Conservation (phyloP, 2,329 filamentous ascomycete genomes). For the Moelleriella libera region DNA sequence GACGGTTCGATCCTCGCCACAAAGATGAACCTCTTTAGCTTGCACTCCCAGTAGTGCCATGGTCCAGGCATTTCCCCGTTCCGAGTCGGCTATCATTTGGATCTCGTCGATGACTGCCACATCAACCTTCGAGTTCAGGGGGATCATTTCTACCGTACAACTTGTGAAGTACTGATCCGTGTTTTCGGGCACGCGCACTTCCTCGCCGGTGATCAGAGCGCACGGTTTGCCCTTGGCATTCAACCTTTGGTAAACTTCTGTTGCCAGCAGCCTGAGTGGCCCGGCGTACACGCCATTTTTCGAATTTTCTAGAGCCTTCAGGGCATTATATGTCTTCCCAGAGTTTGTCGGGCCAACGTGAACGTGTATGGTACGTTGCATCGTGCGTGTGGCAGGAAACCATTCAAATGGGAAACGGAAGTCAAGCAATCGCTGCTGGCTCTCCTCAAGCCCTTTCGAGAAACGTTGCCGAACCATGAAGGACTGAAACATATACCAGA, state of each 20-base stretch:
- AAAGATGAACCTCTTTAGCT: constrained; percentile 83
- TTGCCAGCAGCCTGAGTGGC: constrained; percentile 73
- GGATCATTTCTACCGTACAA: constrained; percentile 87
- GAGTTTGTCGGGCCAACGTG: constrained; percentile 97
- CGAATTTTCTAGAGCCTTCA: constrained; percentile 69
- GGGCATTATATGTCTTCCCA: constrained; percentile 89
- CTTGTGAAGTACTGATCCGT: constrained; percentile 50
- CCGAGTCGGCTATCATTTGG: constrained; percentile 76
- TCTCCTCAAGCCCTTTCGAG: constrained; percentile 37
- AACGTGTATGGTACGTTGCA: constrained; percentile 75
- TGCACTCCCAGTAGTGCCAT: constrained; percentile 75
- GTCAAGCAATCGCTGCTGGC: constrained; percentile 59
- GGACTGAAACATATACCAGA: constrained; percentile 56
- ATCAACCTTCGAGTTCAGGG: constrained; percentile 46
- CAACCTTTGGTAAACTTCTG: constrained; percentile 88
- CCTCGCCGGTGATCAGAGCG: constrained; percentile 80
- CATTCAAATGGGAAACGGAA: constrained; percentile 82
- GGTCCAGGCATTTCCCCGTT: constrained; percentile 91
- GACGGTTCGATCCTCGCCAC: constrained; percentile 75
- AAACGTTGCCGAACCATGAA: constrained; percentile 45
- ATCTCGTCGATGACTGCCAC: constrained; percentile 98
- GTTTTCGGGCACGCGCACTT: constrained; percentile 55
- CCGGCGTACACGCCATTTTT: constrained; percentile 78
- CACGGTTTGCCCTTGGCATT: constrained; percentile 63
- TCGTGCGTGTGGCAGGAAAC: constrained; percentile 70